These are phyloP conservation scores for Hypoxylon rickii DNA, from an alignment of 495 filamentous ascomycete genomes.

Conservation along the genomic window DNA sequence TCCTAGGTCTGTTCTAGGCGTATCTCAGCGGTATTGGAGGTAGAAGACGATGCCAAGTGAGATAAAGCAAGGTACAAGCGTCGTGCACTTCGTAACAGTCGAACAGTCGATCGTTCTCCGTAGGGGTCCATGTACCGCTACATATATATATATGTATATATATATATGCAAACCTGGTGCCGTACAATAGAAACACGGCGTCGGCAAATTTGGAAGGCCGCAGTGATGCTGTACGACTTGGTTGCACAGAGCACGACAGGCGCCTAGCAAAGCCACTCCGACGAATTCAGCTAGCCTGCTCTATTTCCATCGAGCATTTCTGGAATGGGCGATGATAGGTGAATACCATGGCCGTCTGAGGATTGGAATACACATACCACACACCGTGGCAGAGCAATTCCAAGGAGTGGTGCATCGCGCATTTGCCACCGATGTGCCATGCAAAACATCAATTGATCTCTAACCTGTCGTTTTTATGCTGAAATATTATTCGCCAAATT, in stretches of 20 bases:
- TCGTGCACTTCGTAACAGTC: background rate
- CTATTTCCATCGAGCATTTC: background rate
- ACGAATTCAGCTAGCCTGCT: background rate
- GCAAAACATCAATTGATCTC: too few species aligned
- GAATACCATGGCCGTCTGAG: too few species aligned
- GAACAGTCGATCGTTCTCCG: background rate
- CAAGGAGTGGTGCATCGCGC: too few species aligned
- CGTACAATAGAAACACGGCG: too few species aligned
- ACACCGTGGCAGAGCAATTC: too few species aligned
- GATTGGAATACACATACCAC: background rate
- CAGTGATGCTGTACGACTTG: conserved; percentile 26
- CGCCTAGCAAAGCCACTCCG: conserved; percentile 4
- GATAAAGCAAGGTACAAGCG: background rate
- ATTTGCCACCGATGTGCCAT: too few species aligned
- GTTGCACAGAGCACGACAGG: conserved; percentile 30
- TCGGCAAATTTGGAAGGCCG: conserved; percentile 28
- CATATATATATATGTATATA: background rate
- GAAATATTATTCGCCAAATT: too few species aligned
- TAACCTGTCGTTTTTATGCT: too few species aligned
- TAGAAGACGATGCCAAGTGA: background rate
- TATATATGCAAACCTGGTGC: too few species aligned
- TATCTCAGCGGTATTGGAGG: too few species aligned
- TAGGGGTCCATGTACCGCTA: conserved; percentile 9
- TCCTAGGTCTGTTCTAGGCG: background rate
- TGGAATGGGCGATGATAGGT: background rate